A percentile compares a stretch with the other conserved stretches of the same genome.
phyloP scores from a whole-genome alignment of 257 asterid species.

The Rhazya stricta region DNA sequence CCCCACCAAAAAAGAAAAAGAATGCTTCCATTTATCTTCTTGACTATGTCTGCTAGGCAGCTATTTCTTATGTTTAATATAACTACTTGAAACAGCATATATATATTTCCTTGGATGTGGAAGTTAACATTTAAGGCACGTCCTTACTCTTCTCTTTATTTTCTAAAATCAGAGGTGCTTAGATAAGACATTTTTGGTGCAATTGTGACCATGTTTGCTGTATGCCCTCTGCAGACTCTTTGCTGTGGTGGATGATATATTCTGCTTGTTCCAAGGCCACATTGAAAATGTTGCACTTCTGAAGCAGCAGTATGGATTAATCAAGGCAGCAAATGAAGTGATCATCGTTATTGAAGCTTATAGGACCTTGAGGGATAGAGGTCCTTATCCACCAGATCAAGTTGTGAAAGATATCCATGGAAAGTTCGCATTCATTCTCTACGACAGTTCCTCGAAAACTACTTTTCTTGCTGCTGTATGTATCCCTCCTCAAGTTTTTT shows the following conservation, averaged over 20 bases:
- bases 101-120: neutral
- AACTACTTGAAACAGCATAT: neutral
- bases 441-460: conserved; percentile 51
- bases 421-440: conserved; percentile 73
- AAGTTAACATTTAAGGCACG: neutral
- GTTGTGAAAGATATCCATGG: conserved; percentile 87
- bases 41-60: neutral
- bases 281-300: conserved; percentile 81
- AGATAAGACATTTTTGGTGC: neutral
- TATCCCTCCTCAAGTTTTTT: conserved; percentile 8
- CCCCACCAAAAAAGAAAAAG: no score
- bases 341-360: conserved; percentile 88
- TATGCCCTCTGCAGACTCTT: conserved; percentile 45
- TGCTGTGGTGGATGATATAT: conserved; percentile 80
- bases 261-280: conserved; percentile 94
- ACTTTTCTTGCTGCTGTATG: conserved; percentile 74
- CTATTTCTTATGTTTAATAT: neutral
- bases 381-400: conserved; percentile 94
- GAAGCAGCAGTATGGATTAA: conserved; percentile 90
- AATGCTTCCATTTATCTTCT: neutral
- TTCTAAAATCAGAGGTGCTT: neutral
- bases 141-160: no score
- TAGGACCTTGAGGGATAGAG: conserved; percentile 89
- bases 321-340: conserved; percentile 81
- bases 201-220: neutral